Base-by-base conservation (phyloP, 768 basidiomycete species). In the Serendipita vermifera region DNA sequence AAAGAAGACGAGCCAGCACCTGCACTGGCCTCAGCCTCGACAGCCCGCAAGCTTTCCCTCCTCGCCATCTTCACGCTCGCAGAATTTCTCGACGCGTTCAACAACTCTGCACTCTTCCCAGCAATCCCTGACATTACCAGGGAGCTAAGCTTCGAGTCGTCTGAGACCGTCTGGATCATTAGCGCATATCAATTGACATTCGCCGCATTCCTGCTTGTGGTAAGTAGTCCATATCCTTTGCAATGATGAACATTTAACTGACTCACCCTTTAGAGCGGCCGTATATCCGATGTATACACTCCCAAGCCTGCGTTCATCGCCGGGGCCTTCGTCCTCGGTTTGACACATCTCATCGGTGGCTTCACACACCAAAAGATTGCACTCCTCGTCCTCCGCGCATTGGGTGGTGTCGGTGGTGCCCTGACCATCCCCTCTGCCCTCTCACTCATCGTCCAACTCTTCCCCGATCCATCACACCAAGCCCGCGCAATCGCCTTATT, bases 351-450 rank as follows among this genome's bases (percentile, higher is more conserved):
- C 13, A 68, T 68, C 22, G 68, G 68, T n/a, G 77, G 77, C 22
- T 80, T 81, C 58, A 66, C 69, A 26, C 56, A 67, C 22, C 66
- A 71, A 62, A 73, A 77, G 60, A 71, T 78, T 54, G 69, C 67
- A 0, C 66, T 82, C 39, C 68, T 80, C 33, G 68, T 78, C 38
- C 63, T 82, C 0, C 70, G 80, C 60, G 78, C 75, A 2, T 48
- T 81, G 6, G 73, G 69, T 60, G 79, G 80, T 17, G 68, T 74
- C 33, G 70, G 76, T 73, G 40, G 75, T 20, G 69, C 77, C 1
- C 64, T 78, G 67, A 75, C 74, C 7, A 70, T 77, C 33, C 78
- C 77, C 2, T 75, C 77, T 3, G 73, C 77, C 3, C 64, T 75
- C 14, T 66, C 72, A 33, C 67, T 80, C 33, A 69, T 79, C 26